These are phyloP conservation scores for Fraxinus baroniana DNA, from an alignment of 305 asterid species.

Conservation along the genomic window DNA sequence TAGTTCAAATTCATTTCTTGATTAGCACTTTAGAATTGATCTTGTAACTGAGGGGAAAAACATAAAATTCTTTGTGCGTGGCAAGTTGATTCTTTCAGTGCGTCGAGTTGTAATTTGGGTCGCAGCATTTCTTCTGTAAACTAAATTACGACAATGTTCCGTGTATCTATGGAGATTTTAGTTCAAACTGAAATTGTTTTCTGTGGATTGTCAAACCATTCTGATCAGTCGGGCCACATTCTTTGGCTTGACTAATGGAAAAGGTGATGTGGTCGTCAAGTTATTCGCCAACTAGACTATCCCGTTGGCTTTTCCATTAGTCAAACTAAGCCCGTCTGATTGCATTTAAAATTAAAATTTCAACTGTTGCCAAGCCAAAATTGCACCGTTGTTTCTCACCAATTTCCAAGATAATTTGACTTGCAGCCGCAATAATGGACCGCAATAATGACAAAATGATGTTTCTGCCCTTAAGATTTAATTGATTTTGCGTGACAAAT, in stretches of 20 bases:
- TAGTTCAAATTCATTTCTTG: slow-evolving; percentile 8
- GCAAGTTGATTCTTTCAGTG: not conserved
- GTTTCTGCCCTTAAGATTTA: no score
- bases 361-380: no score
- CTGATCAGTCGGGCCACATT: not conserved
- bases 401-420: no score
- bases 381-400: no score
- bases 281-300: not conserved
- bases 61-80: not conserved
- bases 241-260: not conserved
- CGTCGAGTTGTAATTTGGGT: not conserved
- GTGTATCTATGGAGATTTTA: not conserved
- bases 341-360: no score
- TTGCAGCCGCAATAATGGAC: no score
- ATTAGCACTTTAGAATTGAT: not conserved
- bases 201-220: not conserved
- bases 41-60: not conserved
- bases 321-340: not conserved
- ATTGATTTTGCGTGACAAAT: no score
- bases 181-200: not conserved
- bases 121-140: not conserved
- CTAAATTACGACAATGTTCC: not conserved
- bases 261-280: not conserved
- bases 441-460: no score
- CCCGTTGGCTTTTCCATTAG: not conserved